Conservation (phyloP, 2,329 filamentous ascomycete genomes). For the Lecanicillium sp. region DNA sequence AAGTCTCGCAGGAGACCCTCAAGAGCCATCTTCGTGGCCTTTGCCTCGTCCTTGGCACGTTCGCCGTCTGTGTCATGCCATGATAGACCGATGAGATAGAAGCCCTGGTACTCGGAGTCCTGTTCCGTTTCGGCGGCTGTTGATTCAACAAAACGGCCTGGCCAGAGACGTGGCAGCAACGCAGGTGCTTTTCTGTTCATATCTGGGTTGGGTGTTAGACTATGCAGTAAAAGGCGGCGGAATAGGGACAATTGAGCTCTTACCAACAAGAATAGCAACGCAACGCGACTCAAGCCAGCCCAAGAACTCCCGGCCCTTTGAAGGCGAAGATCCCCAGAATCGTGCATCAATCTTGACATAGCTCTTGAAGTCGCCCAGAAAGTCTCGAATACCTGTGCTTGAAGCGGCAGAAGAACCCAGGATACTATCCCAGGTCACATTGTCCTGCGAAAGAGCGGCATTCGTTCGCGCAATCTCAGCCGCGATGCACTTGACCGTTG, state of each 20-base stretch:
- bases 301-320: slow-evolving; percentile 49
- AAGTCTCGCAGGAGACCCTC: slow-evolving; percentile 40
- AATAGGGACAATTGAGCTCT: slow-evolving; percentile 20
- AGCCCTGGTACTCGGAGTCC: slow-evolving; percentile 48
- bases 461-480: slow-evolving; percentile 46
- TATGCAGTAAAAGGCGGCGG: background rate
- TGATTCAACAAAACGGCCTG: slow-evolving; percentile 47
- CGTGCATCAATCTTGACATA: slow-evolving; percentile 58
- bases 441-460: slow-evolving; percentile 29
- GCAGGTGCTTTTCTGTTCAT: slow-evolving; percentile 46
- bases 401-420: slow-evolving; percentile 21
- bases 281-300: slow-evolving; percentile 60
- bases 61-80: slow-evolving; percentile 20
- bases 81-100: slow-evolving; percentile 55
- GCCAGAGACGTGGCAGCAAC: slow-evolving; percentile 55
- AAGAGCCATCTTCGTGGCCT: slow-evolving; percentile 37
- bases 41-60: slow-evolving; percentile 35
- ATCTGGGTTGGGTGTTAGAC: slow-evolving; percentile 30
- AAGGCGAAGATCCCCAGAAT: slow-evolving; percentile 56
- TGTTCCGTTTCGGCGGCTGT: slow-evolving; percentile 19
- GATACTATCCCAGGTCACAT: slow-evolving; percentile 39
- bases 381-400: slow-evolving; percentile 33
- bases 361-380: slow-evolving; percentile 44
- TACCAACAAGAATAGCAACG: slow-evolving; percentile 52
- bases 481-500: slow-evolving; percentile 46